Base-by-base conservation (phyloP, 2,329 filamentous ascomycete species). In the Sporothrix dimorphospora region DNA sequence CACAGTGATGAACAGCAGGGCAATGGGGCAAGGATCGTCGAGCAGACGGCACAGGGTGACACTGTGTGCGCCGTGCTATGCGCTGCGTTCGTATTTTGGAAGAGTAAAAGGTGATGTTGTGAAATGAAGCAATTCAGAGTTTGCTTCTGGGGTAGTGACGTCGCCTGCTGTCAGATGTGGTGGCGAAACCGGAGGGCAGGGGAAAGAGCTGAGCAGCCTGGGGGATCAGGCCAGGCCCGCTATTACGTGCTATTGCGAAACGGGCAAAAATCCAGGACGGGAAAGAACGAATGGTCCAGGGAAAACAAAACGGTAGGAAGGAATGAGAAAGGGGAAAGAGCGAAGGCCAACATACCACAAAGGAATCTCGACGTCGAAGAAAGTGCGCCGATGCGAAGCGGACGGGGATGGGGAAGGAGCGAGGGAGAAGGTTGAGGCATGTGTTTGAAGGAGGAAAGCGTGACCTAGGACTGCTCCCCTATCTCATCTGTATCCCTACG, bases 41-140 rank as follows among this genome's bases (percentile, higher is more conserved):
- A 45, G 9, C 4, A 59, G 51, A 38, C 34, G 21, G 59, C 12
- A 65, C 38, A 65, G 40, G 38, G 59, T 65, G 59, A 9, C 59
- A 27, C 59, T 63, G 53, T n/a, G 53, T 16, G 27, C 27, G 11
- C 27, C 27, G 53, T 19, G 19, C 11, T 24, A 45, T 27, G 57
- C 5, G 57, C n/a, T 19, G 34, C 7, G 59, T 27, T 45, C 12
- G 59, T 63, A 8, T 45, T 16, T 27, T 19, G 16, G 4, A 16
- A 40, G 19, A 21, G 19, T 45, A 5, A 40, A 45, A 45, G 8
- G 38, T 12, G n/a, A 34, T 38, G 53, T 12, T 57, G 34, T 34
- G 49, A 27, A 45, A 66, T 53, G 69, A 71, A 49, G 59, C 57
- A 66, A 66, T 66, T 55, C 30, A 34, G 45, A 55, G 47, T 24